Percentiles rank a stretch among this genome's conserved stretches.
These are phyloP conservation scores for Chlamydomonas sp. DNA, from an alignment of 139 green algal genomes.

Conservation along the genomic window DNA sequence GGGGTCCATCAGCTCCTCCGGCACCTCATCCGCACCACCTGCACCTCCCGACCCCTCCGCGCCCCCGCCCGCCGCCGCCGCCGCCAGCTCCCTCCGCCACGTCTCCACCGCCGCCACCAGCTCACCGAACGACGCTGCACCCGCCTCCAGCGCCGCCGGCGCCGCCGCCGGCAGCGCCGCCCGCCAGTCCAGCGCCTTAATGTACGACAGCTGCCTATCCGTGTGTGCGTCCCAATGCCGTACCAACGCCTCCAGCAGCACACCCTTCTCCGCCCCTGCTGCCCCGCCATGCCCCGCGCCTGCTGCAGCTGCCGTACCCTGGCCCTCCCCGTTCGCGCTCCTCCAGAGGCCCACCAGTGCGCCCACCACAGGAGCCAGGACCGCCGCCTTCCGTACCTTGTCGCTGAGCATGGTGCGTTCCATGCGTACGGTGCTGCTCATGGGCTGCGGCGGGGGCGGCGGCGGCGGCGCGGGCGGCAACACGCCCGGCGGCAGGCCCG, in stretches of 20 bases:
- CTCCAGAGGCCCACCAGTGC: conserved; percentile 62
- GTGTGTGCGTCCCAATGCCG: background rate
- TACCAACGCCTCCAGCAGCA: conserved; percentile 42
- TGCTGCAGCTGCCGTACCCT: background rate
- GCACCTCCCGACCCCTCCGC: background rate
- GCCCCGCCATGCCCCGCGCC: background rate
- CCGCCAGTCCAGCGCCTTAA: conserved; percentile 41
- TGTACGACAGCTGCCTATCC: conserved; percentile 20
- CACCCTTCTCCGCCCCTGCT: background rate
- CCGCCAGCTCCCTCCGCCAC: background rate
- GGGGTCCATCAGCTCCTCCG: conserved; percentile 75
- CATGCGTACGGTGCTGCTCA: conserved; percentile 21
- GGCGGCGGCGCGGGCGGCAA: background rate
- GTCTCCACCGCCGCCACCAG: conserved; percentile 4
- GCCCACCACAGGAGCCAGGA: conserved; percentile 70
- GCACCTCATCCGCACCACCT: conserved; percentile 24
- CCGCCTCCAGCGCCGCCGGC: conserved; percentile 12
- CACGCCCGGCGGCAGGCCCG: background rate
- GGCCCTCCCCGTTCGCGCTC: too few species aligned
- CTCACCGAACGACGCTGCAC: background rate
- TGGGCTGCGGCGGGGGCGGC: background rate
- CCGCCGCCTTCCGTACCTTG: conserved; percentile 46
- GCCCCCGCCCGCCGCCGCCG: conserved; percentile 11
- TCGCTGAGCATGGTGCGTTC: conserved; percentile 34
- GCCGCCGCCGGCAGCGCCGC: conserved; percentile 27